phyloP scores from a whole-genome alignment of 768 basidiomycete genomes.

The Gelatoporia subvermispora region DNA sequence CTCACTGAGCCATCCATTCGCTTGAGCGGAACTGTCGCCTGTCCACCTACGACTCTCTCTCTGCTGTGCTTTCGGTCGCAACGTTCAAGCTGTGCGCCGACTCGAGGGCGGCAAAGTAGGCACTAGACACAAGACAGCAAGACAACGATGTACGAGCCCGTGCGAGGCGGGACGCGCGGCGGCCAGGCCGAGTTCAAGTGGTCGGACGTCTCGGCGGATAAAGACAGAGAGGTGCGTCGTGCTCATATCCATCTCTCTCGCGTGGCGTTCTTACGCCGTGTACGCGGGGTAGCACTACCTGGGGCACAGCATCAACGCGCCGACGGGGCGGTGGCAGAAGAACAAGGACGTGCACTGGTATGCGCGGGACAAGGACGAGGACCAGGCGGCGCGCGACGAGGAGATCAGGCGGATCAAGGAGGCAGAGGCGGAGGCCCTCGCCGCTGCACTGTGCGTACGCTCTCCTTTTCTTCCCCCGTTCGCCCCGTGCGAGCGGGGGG shows the following conservation, averaged over 20 bases:
- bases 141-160: conserved; percentile 90
- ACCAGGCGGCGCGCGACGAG: conserved; percentile 48
- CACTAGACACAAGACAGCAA: too few relatives aligned
- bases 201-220: conserved; percentile 86
- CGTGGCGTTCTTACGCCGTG: neutral
- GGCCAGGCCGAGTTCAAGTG: conserved; percentile 91
- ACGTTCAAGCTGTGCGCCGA: too few relatives aligned
- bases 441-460: conserved; percentile 64
- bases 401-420: conserved; percentile 84
- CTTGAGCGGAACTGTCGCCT: too few relatives aligned
- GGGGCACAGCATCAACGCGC: conserved; percentile 92
- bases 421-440: conserved; percentile 82
- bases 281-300: conserved; percentile 70
- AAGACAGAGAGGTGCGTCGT: conserved; percentile 76
- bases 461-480: too few relatives aligned
- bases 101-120: too few relatives aligned
- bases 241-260: neutral
- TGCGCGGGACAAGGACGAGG: conserved; percentile 49
- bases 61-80: too few relatives aligned
- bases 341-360: conserved; percentile 98
- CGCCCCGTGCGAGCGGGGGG: too few relatives aligned
- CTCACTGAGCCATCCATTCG: too few relatives aligned
- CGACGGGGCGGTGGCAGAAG: conserved; percentile 95
- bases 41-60: too few relatives aligned
- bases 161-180: conserved; percentile 86